Conservation (phyloP, 176 grass and related monocot species). For the Thalia dealbata region DNA sequence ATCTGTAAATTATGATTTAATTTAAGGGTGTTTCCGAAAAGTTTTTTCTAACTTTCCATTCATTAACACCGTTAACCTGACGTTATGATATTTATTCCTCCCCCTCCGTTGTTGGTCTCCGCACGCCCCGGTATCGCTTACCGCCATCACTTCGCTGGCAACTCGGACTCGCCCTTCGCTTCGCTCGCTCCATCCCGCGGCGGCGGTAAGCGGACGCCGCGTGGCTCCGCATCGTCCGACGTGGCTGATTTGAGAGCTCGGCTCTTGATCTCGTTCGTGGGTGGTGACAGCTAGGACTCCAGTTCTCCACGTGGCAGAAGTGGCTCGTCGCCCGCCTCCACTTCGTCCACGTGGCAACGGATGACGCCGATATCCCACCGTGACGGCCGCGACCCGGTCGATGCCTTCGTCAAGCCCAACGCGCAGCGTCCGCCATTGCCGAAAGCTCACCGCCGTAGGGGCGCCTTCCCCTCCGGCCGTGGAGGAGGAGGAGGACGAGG, state of each 20-base stretch:
- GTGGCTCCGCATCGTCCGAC: neutral
- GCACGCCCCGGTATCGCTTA: neutral
- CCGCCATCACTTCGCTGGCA: neutral
- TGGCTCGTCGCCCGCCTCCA: conserved; percentile 38
- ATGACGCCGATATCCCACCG: neutral
- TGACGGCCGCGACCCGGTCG: conserved; percentile 2
- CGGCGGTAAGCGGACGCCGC: fast-evolving
- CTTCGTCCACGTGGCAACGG: conserved; percentile 84
- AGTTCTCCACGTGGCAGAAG: neutral
- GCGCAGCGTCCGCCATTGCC: neutral
- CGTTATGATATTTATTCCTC: conserved; percentile 8
- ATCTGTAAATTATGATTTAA: too few species aligned
- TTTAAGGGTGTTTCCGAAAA: too few species aligned
- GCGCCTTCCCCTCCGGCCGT: too few species aligned
- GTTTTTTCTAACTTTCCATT: too few species aligned
- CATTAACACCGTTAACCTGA: neutral
- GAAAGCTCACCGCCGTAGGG: neutral
- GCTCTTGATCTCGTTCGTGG: conserved; percentile 63
- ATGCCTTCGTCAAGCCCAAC: neutral
- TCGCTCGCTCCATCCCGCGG: neutral
- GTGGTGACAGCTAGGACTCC: conserved; percentile 7
- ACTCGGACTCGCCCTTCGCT: neutral
- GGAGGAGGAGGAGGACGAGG: neutral
- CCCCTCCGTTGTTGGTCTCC: neutral
- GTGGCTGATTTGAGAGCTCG: conserved; percentile 34